Conservation (phyloP, 225 moss, liverwort and hornwort species). For the Ulota crispa region DNA sequence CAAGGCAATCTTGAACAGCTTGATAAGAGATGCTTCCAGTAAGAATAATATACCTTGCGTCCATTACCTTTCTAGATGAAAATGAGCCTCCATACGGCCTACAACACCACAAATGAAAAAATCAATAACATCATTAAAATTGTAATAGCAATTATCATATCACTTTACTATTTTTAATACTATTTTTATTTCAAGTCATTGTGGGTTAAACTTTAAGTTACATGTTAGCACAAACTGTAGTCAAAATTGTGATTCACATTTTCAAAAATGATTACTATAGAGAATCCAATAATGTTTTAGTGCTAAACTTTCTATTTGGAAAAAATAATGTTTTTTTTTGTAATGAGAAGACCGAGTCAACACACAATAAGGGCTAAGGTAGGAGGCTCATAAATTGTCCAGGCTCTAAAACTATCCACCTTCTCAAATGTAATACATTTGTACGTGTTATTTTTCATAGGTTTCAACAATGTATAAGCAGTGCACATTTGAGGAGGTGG, state of each 20-base stretch:
- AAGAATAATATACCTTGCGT: conserved; percentile 57
- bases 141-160: background rate
- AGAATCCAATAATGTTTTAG: fast-evolving
- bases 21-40: conserved; percentile 64
- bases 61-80: conserved; percentile 39
- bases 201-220: background rate
- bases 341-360: background rate
- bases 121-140: background rate
- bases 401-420: too few relatives aligned
- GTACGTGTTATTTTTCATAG: too few relatives aligned
- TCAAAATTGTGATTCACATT: background rate
- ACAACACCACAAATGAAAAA: background rate
- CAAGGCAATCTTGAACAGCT: conserved; percentile 57
- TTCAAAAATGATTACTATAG: background rate
- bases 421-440: too few relatives aligned
- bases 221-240: background rate
- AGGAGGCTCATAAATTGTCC: too few relatives aligned
- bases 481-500: too few relatives aligned
- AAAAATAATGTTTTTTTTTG: background rate
- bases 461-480: too few relatives aligned
- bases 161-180: background rate
- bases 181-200: background rate
- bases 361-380: background rate
- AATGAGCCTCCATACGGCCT: conserved; percentile 63
- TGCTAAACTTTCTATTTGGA: background rate